Percentiles rank a stretch among this genome's conserved stretches.
Conservation (phyloP, 768 basidiomycete species). For the Leccinum longicurvipes region DNA sequence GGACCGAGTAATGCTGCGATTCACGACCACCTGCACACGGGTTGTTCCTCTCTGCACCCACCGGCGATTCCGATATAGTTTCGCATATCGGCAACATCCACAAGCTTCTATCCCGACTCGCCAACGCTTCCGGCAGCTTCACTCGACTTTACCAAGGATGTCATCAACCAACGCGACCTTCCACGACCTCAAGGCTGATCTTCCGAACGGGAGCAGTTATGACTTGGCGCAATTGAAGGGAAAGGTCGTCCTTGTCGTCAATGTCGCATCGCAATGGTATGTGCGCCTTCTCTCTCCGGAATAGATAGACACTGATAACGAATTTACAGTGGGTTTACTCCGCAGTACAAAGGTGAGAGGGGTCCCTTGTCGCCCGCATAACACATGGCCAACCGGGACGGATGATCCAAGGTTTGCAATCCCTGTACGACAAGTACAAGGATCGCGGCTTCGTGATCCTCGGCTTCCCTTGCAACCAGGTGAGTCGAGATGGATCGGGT, state of each 20-base stretch:
- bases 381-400: background rate
- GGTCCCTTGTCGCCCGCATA: background rate
- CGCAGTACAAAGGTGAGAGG: constrained; percentile 66
- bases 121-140: constrained; percentile 10
- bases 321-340: constrained; percentile 70
- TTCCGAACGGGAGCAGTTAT: constrained; percentile 51
- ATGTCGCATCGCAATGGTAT: constrained; percentile 70
- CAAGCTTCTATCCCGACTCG: background rate
- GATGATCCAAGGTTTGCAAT: constrained; percentile 60
- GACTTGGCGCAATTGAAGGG: constrained; percentile 71
- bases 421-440: constrained; percentile 77
- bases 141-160: constrained; percentile 19
- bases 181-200: constrained; percentile 65
- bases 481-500: constrained; percentile 26
- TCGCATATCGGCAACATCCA: background rate
- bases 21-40: background rate
- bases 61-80: background rate
- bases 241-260: constrained; percentile 76
- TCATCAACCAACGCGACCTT: constrained; percentile 39
- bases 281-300: background rate
- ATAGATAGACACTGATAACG: background rate
- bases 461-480: constrained; percentile 92
- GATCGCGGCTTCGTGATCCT: constrained; percentile 72
- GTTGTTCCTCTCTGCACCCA: background rate
- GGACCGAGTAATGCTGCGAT: background rate